phyloP scores from a whole-genome alignment of 139 green algal genomes.

The Micractinium conductrix region DNA sequence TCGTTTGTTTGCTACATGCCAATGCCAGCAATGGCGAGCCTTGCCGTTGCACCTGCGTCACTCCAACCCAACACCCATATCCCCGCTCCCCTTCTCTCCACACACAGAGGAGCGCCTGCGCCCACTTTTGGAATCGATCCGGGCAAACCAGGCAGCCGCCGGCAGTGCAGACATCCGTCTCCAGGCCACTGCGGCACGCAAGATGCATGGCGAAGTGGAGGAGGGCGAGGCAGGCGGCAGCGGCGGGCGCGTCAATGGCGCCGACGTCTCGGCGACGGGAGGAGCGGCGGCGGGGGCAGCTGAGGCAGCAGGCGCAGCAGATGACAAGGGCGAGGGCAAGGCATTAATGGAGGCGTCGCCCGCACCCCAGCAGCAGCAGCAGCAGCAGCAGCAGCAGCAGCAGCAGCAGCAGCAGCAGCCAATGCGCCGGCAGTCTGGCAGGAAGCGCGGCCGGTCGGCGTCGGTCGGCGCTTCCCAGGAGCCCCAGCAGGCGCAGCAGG shows the following conservation, averaged over 20 bases:
- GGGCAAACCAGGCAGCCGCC: conserved; percentile 4
- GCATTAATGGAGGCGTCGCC: neutral
- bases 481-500: neutral
- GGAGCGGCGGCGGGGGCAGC: neutral
- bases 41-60: no score
- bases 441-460: neutral
- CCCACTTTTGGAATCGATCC: conserved; percentile 14
- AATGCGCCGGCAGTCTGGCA: neutral
- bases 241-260: neutral
- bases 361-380: conserved; percentile 1
- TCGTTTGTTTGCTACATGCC: no score
- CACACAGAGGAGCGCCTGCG: conserved; percentile 19
- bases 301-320: neutral
- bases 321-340: conserved; percentile 15
- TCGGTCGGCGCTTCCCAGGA: neutral
- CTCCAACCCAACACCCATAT: no score
- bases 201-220: conserved; percentile 18
- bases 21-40: no score
- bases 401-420: neutral
- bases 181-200: neutral
- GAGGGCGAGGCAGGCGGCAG: neutral
- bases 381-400: conserved; percentile 4
- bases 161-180: conserved; percentile 14
- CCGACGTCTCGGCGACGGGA: neutral
- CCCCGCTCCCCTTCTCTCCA: no score